These are phyloP conservation scores for Pisolithus thermaeus DNA, from an alignment of 1,284 basidiomycete genomes.

Conservation along the genomic window DNA sequence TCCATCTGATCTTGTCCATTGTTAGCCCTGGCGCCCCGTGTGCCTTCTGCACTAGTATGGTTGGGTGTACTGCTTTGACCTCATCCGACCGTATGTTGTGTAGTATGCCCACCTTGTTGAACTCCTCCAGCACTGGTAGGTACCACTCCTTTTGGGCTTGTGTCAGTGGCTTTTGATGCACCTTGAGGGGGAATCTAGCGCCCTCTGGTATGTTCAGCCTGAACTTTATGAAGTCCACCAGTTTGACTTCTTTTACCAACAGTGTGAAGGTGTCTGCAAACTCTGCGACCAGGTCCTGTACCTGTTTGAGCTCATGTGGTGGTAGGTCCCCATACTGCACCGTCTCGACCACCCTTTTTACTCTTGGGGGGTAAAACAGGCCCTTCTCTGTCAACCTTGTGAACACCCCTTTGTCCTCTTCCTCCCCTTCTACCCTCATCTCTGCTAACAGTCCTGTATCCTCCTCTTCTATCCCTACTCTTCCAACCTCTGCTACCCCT, in stretches of 20 bases:
- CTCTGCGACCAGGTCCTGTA: not conserved
- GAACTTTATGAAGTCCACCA: not conserved
- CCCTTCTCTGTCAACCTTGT: not conserved
- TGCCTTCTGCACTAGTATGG: not conserved
- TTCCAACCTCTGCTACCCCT: no score
- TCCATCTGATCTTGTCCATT: not conserved
- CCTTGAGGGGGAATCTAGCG: not conserved
- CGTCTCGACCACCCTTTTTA: not conserved
- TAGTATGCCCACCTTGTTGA: not conserved
- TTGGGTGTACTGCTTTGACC: not conserved
- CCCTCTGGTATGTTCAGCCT: not conserved
- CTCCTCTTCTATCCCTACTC: no score
- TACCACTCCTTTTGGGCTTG: no score
- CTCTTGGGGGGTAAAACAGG: not conserved
- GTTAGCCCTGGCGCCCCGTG: not conserved
- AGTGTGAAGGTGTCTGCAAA: slow-evolving; percentile 1
- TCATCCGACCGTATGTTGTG: not conserved
- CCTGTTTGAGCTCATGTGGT: not conserved
- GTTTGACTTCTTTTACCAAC: not conserved
- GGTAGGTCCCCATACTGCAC: not conserved
- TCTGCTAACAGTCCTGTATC: no score
- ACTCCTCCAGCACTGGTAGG: not conserved
- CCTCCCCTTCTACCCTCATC: no score
- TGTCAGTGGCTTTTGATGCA: not conserved
- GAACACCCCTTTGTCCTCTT: not conserved